phyloP scores from a whole-genome alignment of 208 protist species.

The Trypanosoma boissoni region DNA sequence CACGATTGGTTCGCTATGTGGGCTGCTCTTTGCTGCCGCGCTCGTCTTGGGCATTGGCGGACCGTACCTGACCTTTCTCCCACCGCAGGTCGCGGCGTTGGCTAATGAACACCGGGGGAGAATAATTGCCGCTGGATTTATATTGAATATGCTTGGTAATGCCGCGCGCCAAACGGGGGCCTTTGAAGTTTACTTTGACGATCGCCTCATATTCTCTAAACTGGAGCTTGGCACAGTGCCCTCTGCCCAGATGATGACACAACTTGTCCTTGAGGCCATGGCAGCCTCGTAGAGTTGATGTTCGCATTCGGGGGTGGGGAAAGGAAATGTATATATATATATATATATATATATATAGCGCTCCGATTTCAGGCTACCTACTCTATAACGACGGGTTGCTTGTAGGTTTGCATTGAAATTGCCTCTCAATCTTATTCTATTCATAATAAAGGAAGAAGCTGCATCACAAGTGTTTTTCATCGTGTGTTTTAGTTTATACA shows the following conservation, averaged over 20 bases:
- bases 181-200: constrained; percentile 74
- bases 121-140: constrained; percentile 46
- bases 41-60: constrained; percentile 36
- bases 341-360: too few species aligned
- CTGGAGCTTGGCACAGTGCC: constrained; percentile 41
- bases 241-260: constrained; percentile 20
- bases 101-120: constrained; percentile 37
- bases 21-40: constrained; percentile 32
- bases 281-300: background rate
- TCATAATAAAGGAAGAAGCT: background rate
- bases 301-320: constrained; percentile 23
- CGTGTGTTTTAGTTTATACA: background rate
- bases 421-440: too few species aligned
- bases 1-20: constrained; percentile 28
- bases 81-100: constrained; percentile 26
- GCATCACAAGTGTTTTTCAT: background rate
- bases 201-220: constrained; percentile 62
- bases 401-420: too few species aligned
- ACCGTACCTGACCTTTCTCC: constrained; percentile 36
- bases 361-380: too few species aligned
- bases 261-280: constrained; percentile 13
- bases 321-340: constrained; percentile 1
- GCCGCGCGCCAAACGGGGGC: constrained; percentile 49
- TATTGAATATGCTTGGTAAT: constrained; percentile 55
- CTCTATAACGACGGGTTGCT: too few species aligned